phyloP scores from a whole-genome alignment of 768 basidiomycete genomes.

The Russula compacta region DNA sequence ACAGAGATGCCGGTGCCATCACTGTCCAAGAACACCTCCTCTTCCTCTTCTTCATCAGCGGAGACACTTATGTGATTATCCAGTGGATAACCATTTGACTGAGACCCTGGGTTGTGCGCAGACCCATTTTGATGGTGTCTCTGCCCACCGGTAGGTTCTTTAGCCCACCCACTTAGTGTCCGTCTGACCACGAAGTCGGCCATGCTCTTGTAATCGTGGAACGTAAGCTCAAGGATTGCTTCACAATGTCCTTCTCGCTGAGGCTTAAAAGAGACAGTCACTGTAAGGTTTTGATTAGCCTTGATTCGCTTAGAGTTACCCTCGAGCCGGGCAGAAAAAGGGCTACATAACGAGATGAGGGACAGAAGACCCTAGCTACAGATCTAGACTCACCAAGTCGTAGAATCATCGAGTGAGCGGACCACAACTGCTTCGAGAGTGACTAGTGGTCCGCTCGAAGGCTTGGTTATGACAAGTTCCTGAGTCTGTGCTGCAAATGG shows the following conservation, averaged over 20 bases:
- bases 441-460: not conserved
- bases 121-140: not conserved
- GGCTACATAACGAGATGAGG: not conserved
- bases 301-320: not conserved
- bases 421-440: not conserved
- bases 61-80: not conserved
- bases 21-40: constrained; percentile 31
- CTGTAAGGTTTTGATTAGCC: not conserved
- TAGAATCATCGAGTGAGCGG: not conserved
- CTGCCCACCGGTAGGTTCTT: not conserved
- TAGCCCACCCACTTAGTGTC: not conserved
- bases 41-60: not conserved
- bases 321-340: constrained; percentile 3
- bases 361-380: not conserved
- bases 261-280: not conserved
- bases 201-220: not conserved
- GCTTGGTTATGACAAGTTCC: constrained; percentile 3
- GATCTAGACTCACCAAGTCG: not conserved
- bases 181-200: constrained; percentile 5
- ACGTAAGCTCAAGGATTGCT: constrained; percentile 2
- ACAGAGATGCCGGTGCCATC: constrained; percentile 37
- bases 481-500: not conserved
- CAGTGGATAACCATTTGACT: not conserved
- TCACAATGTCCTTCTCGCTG: constrained; percentile 6
- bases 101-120: not conserved